Evolutionary conservation across 2,329 filamentous ascomycete genomes (phyloP).

Genomic region (Xylariaceae sp.): DNA sequence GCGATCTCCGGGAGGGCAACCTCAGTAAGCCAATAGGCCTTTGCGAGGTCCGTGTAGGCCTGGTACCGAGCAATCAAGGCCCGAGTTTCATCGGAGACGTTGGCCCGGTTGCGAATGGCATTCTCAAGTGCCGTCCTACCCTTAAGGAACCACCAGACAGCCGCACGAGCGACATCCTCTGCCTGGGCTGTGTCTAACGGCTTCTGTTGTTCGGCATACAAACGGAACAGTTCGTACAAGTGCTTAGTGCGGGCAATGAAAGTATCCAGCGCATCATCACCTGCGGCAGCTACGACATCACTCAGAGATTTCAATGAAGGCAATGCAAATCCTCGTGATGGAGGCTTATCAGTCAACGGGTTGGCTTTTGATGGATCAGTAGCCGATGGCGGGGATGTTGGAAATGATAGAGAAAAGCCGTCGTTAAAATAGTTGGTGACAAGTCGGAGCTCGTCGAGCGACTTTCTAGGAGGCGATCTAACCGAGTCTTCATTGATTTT

Average conservation of each 20-base stretch:
- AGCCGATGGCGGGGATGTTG: constrained; percentile 27
- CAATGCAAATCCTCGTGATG: constrained; percentile 18
- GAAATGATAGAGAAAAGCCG: constrained; percentile 26
- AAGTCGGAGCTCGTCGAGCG: constrained; percentile 27
- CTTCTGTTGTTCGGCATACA: constrained; percentile 70
- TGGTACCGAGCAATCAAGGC: constrained; percentile 60
- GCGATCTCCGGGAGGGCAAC: constrained; percentile 48
- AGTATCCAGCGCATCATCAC: constrained; percentile 61
- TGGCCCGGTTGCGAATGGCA: constrained; percentile 60
- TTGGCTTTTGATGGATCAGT: constrained; percentile 29
- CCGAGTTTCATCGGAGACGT: constrained; percentile 49
- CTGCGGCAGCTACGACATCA: constrained; percentile 41
- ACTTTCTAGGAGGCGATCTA: constrained; percentile 17
- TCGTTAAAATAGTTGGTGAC: constrained; percentile 18
- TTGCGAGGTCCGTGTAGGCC: constrained; percentile 79
- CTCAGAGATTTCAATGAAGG: constrained; percentile 30
- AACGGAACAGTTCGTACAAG: constrained; percentile 67
- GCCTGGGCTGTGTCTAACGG: constrained; percentile 59
- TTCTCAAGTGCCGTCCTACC: constrained; percentile 71
- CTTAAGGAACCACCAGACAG: constrained; percentile 84
- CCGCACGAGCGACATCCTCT: constrained; percentile 64
- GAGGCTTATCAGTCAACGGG: constrained; percentile 26
- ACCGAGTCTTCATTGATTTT: constrained; percentile 21
- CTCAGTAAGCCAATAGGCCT: constrained; percentile 74
- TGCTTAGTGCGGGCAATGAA: constrained; percentile 69